Evolutionary conservation across 164 flowering plant genomes (phyloP), one percentile per base, ranked within the genome.

Genomic region (Umbellularia californica): DNA sequence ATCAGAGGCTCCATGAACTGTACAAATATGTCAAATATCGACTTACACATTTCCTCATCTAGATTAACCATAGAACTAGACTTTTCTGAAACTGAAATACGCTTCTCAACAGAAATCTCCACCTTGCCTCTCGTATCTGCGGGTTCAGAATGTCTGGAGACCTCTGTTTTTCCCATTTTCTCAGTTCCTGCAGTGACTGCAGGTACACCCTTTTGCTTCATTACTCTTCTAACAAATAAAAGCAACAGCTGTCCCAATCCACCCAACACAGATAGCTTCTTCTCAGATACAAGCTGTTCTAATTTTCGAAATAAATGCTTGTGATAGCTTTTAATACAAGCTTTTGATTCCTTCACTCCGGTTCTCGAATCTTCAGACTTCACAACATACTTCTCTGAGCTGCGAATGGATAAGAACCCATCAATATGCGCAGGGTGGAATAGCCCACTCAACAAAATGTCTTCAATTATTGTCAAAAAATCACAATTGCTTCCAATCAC

Each of bases 371-470:
- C 30, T 20, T 68, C 47, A 24, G 79, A 72, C 25, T 63, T 67
- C 19, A 35, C 78, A 74, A 51, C 77, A 72, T 86, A 85, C 81
- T 81, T 88, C 13, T 79, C 86, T 64, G 81, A 65, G 72, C 82
- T 75, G 23, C 77, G 83, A 70, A 87, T 78, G 79, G 79, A 82
- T 50, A 94, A 74, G 79, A 90, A 93, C 23, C 93, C 99, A 83
- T 90, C 96, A 77, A 92, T 73, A 72, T 95, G 97, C 33, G 80
- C 74, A 0, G 92, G 80, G 81, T 95, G 98, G 81, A 90, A 95
- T 69, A 95, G 72, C 41, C 93, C 97, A 73, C 84, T 77, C 33
- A 86, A 89, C 64, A 95, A 71, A 72, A 92, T 85, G 70, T 90
- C 96, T 80, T 88, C 86, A 65, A 83, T 82, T 28, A 82, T 65